phyloP scores from a whole-genome alignment of 768 basidiomycete species.

The Lepiota brunneoincarnata region DNA sequence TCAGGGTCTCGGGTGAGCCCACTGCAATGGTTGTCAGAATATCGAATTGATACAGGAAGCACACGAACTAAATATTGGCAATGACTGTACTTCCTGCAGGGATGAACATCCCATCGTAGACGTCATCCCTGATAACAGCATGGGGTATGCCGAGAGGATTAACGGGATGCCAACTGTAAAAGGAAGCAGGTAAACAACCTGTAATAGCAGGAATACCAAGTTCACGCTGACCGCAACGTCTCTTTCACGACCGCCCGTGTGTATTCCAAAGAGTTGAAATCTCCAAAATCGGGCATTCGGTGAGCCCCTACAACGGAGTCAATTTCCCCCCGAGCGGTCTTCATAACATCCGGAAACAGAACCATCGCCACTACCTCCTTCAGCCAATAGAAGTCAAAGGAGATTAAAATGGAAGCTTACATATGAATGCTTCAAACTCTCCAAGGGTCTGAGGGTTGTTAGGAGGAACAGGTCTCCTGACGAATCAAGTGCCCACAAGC shows the following conservation, averaged over 20 bases:
- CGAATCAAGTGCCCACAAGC: neutral
- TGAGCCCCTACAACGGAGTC: constrained; percentile 27
- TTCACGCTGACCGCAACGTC: constrained; percentile 15
- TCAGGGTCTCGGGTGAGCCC: neutral
- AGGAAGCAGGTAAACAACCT: neutral
- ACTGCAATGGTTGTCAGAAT: neutral
- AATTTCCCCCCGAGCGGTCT: constrained; percentile 32
- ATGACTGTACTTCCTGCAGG: constrained; percentile 29
- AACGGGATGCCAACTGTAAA: constrained; percentile 21
- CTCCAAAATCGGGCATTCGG: constrained; percentile 30
- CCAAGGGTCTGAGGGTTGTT: constrained; percentile 14
- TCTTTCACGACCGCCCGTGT: constrained; percentile 23
- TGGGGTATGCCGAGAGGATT: constrained; percentile 31
- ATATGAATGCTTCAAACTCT: constrained; percentile 13
- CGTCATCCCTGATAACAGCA: constrained; percentile 30
- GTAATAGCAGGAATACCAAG: neutral
- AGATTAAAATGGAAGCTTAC: constrained; percentile 6
- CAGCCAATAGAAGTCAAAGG: neutral
- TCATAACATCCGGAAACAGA: constrained; percentile 25
- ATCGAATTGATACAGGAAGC: neutral
- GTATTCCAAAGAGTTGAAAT: constrained; percentile 25
- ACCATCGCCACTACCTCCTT: constrained; percentile 29
- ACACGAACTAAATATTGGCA: constrained; percentile 22
- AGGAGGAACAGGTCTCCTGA: neutral
- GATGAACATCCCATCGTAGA: constrained; percentile 33